Evolutionary conservation across 2,329 filamentous ascomycete species (phyloP).

Genomic region (Colletotrichum sp.): DNA sequence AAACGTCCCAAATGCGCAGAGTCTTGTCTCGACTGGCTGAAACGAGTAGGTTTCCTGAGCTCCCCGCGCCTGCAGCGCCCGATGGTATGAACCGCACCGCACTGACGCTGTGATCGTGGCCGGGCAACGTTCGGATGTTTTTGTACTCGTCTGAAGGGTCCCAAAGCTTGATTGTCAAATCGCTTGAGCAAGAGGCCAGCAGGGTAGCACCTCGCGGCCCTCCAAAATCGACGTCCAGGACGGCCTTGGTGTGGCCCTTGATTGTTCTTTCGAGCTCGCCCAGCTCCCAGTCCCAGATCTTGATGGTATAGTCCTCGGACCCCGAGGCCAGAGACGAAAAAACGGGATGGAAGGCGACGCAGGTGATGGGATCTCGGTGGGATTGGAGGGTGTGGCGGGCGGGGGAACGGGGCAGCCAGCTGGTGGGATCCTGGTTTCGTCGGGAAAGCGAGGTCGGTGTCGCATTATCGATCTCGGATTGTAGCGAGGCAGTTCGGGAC

Average conservation of each 20-base stretch:
- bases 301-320: constrained; percentile 92
- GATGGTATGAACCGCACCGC: constrained; percentile 88
- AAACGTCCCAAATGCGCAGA: constrained; percentile 89
- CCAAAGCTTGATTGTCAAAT: constrained; percentile 95
- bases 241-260: constrained; percentile 89
- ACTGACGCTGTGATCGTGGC: constrained; percentile 92
- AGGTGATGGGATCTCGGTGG: constrained; percentile 81
- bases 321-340: constrained; percentile 91
- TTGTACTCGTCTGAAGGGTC: constrained; percentile 93
- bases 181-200: constrained; percentile 76
- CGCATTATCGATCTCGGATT: constrained; percentile 83
- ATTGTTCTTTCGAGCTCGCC: constrained; percentile 90
- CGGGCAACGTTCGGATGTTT: constrained; percentile 88
- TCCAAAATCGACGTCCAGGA: constrained; percentile 89
- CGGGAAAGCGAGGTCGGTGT: constrained; percentile 78
- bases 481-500: constrained; percentile 72
- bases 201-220: constrained; percentile 81
- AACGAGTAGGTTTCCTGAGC: constrained; percentile 85
- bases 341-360: constrained; percentile 89
- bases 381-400: constrained; percentile 83
- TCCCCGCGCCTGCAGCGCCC: constrained; percentile 76
- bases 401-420: constrained; percentile 86
- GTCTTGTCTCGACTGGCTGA: constrained; percentile 87
- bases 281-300: constrained; percentile 97
- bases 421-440: constrained; percentile 81